A percentile compares a stretch with the other conserved stretches of the same genome.
phyloP scores from a whole-genome alignment of 805 yeast species.

The Candida multigemmis region DNA sequence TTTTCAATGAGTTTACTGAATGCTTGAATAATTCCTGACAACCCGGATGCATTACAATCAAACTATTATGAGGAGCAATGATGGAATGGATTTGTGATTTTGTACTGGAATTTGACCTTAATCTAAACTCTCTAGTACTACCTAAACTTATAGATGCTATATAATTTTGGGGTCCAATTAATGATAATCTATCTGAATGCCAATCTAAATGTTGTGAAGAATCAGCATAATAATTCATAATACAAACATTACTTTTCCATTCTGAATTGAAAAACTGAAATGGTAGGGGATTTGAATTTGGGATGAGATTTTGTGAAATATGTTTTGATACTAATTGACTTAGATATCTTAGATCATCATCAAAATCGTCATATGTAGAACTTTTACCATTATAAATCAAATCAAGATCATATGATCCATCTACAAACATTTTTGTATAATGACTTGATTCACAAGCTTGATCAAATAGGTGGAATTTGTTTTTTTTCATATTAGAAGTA shows the following conservation, averaged over 20 bases:
- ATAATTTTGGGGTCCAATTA: constrained; percentile 62
- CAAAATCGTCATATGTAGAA: constrained; percentile 19
- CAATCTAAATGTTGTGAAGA: constrained; percentile 51
- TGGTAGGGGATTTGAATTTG: constrained; percentile 19
- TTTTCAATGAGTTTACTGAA: constrained; percentile 39
- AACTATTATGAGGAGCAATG: constrained; percentile 62
- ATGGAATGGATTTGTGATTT: constrained; percentile 34
- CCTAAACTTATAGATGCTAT: constrained; percentile 67
- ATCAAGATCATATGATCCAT: constrained; percentile 5
- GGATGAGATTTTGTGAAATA: constrained; percentile 22
- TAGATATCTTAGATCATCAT: constrained; percentile 31
- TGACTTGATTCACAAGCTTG: constrained; percentile 55
- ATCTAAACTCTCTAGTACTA: constrained; percentile 56
- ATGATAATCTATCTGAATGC: constrained; percentile 69
- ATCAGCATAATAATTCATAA: constrained; percentile 47
- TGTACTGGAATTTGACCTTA: constrained; percentile 35
- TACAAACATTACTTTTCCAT: constrained; percentile 49
- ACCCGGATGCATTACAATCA: constrained; percentile 69
- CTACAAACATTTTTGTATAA: constrained; percentile 9
- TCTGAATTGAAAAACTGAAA: constrained; percentile 25
- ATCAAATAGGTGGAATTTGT: constrained; percentile 55
- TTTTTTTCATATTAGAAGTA: constrained; percentile 25
- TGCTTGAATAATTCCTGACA: constrained; percentile 74
- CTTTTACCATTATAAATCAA: constrained; percentile 36
- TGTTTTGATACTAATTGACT: constrained; percentile 30